Base-by-base conservation (phyloP, 306 rosid species). In the Dalbergia cultrata region DNA sequence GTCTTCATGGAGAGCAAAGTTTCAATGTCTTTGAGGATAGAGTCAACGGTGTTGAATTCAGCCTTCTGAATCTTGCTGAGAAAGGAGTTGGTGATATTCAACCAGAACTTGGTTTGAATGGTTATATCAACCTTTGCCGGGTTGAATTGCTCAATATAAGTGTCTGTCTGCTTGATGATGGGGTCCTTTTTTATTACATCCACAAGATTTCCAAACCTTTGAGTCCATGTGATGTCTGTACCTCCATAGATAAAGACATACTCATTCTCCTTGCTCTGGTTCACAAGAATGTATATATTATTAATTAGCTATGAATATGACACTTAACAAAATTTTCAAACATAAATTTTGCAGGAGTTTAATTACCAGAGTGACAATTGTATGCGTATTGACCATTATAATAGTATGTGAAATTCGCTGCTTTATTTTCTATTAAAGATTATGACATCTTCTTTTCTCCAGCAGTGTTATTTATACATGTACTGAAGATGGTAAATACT, bases 201-300 rank as follows among this genome's bases (percentile, higher is more conserved):
- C 44, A 47, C 0, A 0, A 17, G 7, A 4, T 13, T 33, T 11
- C 62, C 39, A 17, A 76, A 47, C 9, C 14, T 49, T 63, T 76
- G 62, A 4, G 72, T 62, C 37, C 18, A 11, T 1, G 1, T 12
- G 39, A 1, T 7, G 8, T 63, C 80, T 2, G 35, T 34, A 7
- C 89, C 86, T 8, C 90, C 90, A 50, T 86, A 86, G 64, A 86
- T 60, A 71, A 89, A 53, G 33, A 89, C 62, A 33, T 43, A 77
- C 53, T 56, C 82, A 0, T 80, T 79, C 31, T 87, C 86, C 9
- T 43, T 56, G 6, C 72, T 49, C 90, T 86, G 73, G 37, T 21
- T 0, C 5, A 19, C 50, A 17, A 11, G 2, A 21, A 59, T 18
- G 9, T 44, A 8, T 54, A 54, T 57, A 13, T 17, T 26, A 17